Conservation (phyloP, 2,329 filamentous ascomycete species). For the Colletotrichum tamarilloi region DNA sequence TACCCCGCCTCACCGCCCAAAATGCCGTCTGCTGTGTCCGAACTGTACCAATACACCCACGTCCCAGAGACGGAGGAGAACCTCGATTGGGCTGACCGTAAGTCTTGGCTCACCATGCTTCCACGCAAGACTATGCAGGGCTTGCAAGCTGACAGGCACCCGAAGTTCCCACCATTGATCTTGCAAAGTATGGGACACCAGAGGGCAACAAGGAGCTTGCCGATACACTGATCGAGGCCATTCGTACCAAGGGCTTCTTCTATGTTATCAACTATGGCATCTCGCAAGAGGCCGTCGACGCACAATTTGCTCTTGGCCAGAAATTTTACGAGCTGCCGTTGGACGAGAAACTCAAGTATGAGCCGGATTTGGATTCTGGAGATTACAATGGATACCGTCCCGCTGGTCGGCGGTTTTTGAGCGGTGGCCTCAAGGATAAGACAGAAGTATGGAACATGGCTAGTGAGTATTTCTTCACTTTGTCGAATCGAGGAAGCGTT, state of each 20-base stretch:
- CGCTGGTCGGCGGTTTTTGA: slow-evolving; percentile 50
- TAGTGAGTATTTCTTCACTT: slow-evolving; percentile 38
- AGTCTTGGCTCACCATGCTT: not conserved
- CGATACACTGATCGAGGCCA: slow-evolving; percentile 44
- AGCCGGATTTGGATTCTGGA: slow-evolving; percentile 57
- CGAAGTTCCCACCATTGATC: slow-evolving; percentile 47
- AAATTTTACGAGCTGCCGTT: slow-evolving; percentile 64
- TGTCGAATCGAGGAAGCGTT: too few relatives aligned
- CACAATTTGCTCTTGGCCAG: slow-evolving; percentile 69
- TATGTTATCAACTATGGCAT: slow-evolving; percentile 73
- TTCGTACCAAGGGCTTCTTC: slow-evolving; percentile 60
- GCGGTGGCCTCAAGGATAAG: slow-evolving; percentile 53
- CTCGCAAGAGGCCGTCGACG: slow-evolving; percentile 66
- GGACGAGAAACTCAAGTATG: slow-evolving; percentile 70
- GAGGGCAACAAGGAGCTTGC: slow-evolving; percentile 45
- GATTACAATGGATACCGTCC: slow-evolving; percentile 69
- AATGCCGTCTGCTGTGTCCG: slow-evolving; percentile 46
- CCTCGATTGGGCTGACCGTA: slow-evolving; percentile 51
- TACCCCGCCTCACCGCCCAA: slow-evolving; percentile 28
- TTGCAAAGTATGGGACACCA: slow-evolving; percentile 46
- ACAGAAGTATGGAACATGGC: slow-evolving; percentile 53
- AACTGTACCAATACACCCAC: slow-evolving; percentile 47
- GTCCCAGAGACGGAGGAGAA: slow-evolving; percentile 50
- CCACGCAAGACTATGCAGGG: slow-evolving; percentile 9
- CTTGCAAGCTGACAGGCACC: not conserved